A percentile compares a stretch with the other conserved stretches of the same genome.
Evolutionary conservation across 768 basidiomycete genomes (phyloP).

Genomic region (Lentinus tigrinus): DNA sequence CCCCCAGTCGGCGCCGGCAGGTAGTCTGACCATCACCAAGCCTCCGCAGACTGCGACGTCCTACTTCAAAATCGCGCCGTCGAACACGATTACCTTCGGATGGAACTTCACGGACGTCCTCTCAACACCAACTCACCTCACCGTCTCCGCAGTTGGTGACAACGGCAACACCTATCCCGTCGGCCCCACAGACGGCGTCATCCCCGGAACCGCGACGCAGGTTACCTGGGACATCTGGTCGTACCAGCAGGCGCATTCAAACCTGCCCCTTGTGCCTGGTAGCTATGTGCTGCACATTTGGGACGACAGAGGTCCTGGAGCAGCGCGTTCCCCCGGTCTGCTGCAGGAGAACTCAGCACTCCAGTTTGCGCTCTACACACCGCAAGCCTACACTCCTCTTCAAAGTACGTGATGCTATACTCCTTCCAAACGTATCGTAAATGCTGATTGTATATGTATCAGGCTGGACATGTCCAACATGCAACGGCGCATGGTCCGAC

Average conservation of each 20-base stretch:
- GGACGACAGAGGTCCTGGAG: conserved; percentile 75
- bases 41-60: conserved; percentile 81
- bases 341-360: conserved; percentile 68
- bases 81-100: conserved; percentile 78
- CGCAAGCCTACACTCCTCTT: conserved; percentile 67
- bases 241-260: conserved; percentile 63
- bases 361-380: conserved; percentile 83
- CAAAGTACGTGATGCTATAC: conserved; percentile 35
- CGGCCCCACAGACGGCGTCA: conserved; percentile 70
- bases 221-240: conserved; percentile 81
- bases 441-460: not conserved
- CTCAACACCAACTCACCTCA: conserved; percentile 69
- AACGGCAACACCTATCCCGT: conserved; percentile 92
- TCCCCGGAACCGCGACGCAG: conserved; percentile 66
- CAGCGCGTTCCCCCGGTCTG: conserved; percentile 57
- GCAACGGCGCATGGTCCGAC: conserved; percentile 34
- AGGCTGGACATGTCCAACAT: conserved; percentile 64
- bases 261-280: conserved; percentile 69
- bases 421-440: not conserved
- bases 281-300: conserved; percentile 79
- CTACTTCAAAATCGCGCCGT: conserved; percentile 83
- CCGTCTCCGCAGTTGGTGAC: conserved; percentile 77
- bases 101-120: conserved; percentile 86
- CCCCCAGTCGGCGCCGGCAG: conserved; percentile 54
- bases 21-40: conserved; percentile 71